phyloP scores from a whole-genome alignment of 2,329 filamentous ascomycete genomes.

The Fusarium tuaranense region DNA sequence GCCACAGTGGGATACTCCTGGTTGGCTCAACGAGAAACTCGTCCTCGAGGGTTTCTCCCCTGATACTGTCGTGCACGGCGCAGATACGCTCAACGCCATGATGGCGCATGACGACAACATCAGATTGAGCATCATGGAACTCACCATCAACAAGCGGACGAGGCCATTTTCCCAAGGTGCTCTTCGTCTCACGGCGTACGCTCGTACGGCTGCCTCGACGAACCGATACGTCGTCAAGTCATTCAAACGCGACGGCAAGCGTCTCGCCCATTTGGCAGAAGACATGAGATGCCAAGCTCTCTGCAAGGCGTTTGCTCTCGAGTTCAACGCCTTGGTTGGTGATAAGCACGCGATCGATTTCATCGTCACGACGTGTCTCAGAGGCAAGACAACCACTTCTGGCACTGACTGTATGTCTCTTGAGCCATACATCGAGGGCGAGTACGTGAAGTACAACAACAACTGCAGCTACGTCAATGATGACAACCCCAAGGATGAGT shows the following conservation, averaged over 20 bases:
- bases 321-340: conserved; percentile 51
- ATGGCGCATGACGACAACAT: conserved; percentile 52
- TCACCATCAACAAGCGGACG: conserved; percentile 48
- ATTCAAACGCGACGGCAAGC: conserved; percentile 37
- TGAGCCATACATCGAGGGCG: conserved; percentile 51
- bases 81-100: conserved; percentile 50
- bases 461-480: conserved; percentile 49
- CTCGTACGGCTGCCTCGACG: conserved; percentile 44
- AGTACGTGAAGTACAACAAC: conserved; percentile 55
- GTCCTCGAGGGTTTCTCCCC: conserved; percentile 43
- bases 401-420: conserved; percentile 45
- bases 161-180: conserved; percentile 46
- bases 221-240: conserved; percentile 52
- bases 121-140: conserved; percentile 47
- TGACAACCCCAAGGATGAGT: conserved; percentile 29
- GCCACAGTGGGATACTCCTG: conserved; percentile 1
- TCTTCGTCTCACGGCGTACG: conserved; percentile 51
- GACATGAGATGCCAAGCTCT: conserved; percentile 55
- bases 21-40: conserved; percentile 16
- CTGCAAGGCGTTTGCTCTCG: conserved; percentile 55
- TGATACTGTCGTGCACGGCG: conserved; percentile 42
- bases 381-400: conserved; percentile 21
- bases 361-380: conserved; percentile 49
- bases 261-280: conserved; percentile 48
- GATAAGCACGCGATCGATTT: conserved; percentile 45